Base-by-base conservation (phyloP, 2,329 filamentous ascomycete genomes). In the Fusarium coicis region DNA sequence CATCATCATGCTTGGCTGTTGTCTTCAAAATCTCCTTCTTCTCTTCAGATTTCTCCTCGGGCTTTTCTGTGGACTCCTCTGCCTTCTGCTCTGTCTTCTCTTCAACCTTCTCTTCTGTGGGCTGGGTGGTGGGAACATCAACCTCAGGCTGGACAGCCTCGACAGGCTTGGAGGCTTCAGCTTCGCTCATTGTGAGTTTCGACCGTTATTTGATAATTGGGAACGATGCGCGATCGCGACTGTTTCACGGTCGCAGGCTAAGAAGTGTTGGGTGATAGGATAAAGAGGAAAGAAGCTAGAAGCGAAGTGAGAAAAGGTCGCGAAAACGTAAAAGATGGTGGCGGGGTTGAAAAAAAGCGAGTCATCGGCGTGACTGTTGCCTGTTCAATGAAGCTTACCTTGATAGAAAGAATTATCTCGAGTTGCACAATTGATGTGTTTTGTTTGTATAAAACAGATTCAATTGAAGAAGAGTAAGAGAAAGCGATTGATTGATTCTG, bases 1-100 rank as follows among this genome's bases (percentile, higher is more conserved):
- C 79, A 55, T 77, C 72, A 68, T 85, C 79, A 63, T 81, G 80
- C 73, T 80, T 78, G 70, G 81, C 83, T 39, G 81, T 85, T 62
- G 81, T 87, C 84, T 84, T 86, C 65, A 87, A 81, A 63, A 87
- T 83, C 42, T 77, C 74, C 44, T 74, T 61, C 30, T 79, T 73
- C 30, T 72, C 70, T 28, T 77, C 73, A n/a, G 68, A 23, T 47
- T 76, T 75, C 26, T 74, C 63, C 34, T 78, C 74, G 11, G 66
- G 49, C 40, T 78, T 67, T 56, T 81, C 78, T 59, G 80, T 77
- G 19, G 74, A 26, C 54, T 81, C 77, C 34, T 81, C 76, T 16
- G 75, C 19, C 34, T 68, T 69, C 21, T 76, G 68, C 52, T 80
- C 78, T 34, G 72, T 71, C 43, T 76, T 72, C 28, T 73, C 56